Percentiles rank a stretch among this genome's conserved stretches.
Conservation (phyloP, 1,139 yeast species). For the Saccharomyces hybrid region DNA sequence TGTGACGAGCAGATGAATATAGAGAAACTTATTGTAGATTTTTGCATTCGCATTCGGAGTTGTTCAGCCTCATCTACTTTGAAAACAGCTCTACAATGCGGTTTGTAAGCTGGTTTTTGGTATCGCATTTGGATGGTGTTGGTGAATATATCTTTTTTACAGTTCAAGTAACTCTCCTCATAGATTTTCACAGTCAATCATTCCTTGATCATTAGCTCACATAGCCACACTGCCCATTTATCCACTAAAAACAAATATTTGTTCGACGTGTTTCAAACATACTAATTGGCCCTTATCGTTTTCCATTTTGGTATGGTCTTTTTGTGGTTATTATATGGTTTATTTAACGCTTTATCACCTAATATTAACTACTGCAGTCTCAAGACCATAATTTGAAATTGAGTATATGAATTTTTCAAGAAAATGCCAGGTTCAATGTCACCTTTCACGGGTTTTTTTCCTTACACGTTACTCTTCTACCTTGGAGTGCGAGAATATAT, state of each 20-base stretch:
- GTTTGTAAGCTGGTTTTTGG: no score
- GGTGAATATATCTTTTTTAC: no score
- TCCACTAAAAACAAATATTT: background rate
- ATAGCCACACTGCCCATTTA: background rate
- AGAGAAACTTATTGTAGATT: background rate
- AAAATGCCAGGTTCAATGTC: background rate
- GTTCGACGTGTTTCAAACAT: constrained; percentile 34
- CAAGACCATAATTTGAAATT: background rate
- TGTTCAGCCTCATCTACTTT: no score
- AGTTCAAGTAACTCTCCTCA: no score
- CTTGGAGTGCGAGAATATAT: no score
- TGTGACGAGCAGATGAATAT: background rate
- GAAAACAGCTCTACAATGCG: no score
- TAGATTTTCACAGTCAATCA: background rate
- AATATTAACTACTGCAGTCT: background rate
- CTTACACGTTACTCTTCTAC: no score
- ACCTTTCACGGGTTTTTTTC: background rate
- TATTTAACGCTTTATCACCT: background rate
- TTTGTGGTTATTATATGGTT: background rate
- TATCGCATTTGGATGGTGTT: no score
- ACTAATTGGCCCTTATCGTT: constrained; percentile 99
- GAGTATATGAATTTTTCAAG: background rate
- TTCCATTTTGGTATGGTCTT: constrained; percentile 65
- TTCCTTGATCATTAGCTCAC: no score
- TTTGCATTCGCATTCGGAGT: background rate